Base-by-base conservation (phyloP, 164 flowering plant species). In the Protea cynaroides region DNA sequence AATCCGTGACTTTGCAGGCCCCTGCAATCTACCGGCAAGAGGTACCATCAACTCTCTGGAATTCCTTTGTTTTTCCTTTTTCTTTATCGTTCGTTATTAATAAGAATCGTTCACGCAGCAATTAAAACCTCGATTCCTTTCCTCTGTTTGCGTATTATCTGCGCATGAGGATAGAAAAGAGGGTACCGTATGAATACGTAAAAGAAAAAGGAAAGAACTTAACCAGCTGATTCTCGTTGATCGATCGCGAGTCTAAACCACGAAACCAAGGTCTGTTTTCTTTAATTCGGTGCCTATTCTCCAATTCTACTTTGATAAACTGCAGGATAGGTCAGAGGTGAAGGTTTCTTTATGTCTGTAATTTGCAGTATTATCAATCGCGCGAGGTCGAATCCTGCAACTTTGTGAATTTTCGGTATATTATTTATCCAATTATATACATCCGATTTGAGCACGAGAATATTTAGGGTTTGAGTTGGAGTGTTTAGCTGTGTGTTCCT, bases 381-480 rank as follows among this genome's bases (percentile, higher is more conserved):
- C 51, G 44, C 5, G n/a, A 61, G 52, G 6, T 61, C 47, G 11
- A 12, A 15, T 0, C 5, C 12, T 3, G 24, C 17, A 25, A 25
- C 12, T 49, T 7, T 47, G 38, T 25, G 17, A 22, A 11, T 54
- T 22, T 40, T 40, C 46, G 1, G 1, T 6, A n/a, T 21, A n/a
- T 53, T 53, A n/a, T 53, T 7, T n/a, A 25, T 25, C 4, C 12
- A 23, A 50, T 15, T 34, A 62, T 60, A 61, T 43, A 22, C 14
- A 43, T 60, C 15, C 23, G n/a, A 6, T 4, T 3, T 2, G 19
- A 21, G 43, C 22, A 11, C 19, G 43, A 54, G 9, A 55, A 64
- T 36, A 24, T 25, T 65, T 57, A 55, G 68, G 46, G 56, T 65
- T 24, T 64, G 17, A 38, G 23, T 65, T 25, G 23, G 13, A 19